Percentiles rank a stretch among this genome's conserved stretches.
Conservation (phyloP, 129 eudicot genomes). For the Pittosporum tobira region DNA sequence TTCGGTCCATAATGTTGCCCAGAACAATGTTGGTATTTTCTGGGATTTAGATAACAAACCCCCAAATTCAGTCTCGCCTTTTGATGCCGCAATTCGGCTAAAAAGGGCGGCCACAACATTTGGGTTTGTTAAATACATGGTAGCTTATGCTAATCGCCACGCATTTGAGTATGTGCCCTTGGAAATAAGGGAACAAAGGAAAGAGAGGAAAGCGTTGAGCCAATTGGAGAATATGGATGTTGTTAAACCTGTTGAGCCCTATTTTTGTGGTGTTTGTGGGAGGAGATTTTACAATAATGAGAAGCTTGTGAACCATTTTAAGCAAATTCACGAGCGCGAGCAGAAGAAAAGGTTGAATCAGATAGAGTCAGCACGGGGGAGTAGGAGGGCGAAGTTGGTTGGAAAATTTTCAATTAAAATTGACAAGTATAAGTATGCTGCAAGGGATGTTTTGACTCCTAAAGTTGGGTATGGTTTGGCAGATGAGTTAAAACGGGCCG, state of each 20-base stretch:
- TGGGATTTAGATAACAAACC: constrained; percentile 91
- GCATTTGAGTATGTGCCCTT: constrained; percentile 52
- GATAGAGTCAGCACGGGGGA: constrained; percentile 65
- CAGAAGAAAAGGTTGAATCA: constrained; percentile 54
- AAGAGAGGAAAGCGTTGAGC: constrained; percentile 33
- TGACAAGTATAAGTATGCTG: constrained; percentile 64
- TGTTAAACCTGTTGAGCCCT: constrained; percentile 39
- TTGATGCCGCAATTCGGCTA: constrained; percentile 62
- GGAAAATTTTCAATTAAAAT: constrained; percentile 53
- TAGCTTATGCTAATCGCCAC: constrained; percentile 68
- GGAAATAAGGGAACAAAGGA: constrained; percentile 33
- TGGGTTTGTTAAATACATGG: constrained; percentile 51
- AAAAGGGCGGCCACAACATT: constrained; percentile 49
- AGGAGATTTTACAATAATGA: constrained; percentile 52
- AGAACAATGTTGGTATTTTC: constrained; percentile 53
- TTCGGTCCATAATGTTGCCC: constrained; percentile 16
- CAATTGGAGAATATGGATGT: constrained; percentile 48
- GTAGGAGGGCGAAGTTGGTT: constrained; percentile 57
- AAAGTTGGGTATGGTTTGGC: constrained; percentile 68
- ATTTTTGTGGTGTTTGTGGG: constrained; percentile 69
- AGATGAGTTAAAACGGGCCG: constrained; percentile 77
- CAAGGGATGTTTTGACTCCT: constrained; percentile 55
- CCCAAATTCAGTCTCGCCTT: constrained; percentile 54
- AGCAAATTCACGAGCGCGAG: constrained; percentile 79
- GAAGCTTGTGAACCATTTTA: constrained; percentile 62